These are phyloP conservation scores for Mycosphaerella sp. DNA, from an alignment of 2,329 filamentous ascomycete genomes.

Conservation along the genomic window DNA sequence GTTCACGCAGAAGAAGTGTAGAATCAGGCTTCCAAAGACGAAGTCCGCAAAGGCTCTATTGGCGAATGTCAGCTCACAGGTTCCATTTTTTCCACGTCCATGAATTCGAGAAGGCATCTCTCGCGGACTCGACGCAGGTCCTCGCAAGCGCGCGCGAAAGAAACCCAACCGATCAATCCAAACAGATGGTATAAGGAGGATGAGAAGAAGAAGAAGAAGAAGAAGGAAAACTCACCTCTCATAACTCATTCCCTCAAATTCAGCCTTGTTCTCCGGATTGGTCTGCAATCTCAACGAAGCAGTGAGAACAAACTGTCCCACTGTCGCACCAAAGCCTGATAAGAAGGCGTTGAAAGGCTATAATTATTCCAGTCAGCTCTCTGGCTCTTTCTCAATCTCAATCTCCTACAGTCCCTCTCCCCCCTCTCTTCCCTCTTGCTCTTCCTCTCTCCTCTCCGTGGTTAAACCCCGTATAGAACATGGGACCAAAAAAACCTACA, in stretches of 20 bases:
- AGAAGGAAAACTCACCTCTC: conserved; percentile 56
- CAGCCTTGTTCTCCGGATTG: conserved; percentile 69
- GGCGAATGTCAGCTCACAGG: background rate
- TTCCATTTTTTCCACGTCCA: background rate
- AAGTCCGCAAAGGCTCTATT: conserved; percentile 90
- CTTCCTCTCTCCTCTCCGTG: too few relatives aligned
- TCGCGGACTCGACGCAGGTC: background rate
- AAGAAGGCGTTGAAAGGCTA: conserved; percentile 99
- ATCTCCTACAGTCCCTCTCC: background rate
- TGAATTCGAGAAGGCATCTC: background rate
- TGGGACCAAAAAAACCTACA: conserved; percentile 45
- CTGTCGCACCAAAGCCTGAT: conserved; percentile 85
- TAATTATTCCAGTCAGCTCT: background rate
- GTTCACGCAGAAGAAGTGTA: conserved; percentile 99
- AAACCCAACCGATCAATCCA: too few relatives aligned
- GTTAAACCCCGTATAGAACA: too few relatives aligned
- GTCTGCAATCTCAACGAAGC: conserved; percentile 89
- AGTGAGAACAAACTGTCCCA: conserved; percentile 96
- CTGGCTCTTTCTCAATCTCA: background rate
- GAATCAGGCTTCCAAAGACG: conserved; percentile 84
- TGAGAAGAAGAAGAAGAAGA: too few relatives aligned
- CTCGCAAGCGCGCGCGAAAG: background rate
- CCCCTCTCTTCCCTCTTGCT: background rate
- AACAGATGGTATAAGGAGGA: background rate
- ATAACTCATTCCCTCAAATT: conserved; percentile 69